Conservation (phyloP, 345 rosid species). For the Iberis pinnata region DNA sequence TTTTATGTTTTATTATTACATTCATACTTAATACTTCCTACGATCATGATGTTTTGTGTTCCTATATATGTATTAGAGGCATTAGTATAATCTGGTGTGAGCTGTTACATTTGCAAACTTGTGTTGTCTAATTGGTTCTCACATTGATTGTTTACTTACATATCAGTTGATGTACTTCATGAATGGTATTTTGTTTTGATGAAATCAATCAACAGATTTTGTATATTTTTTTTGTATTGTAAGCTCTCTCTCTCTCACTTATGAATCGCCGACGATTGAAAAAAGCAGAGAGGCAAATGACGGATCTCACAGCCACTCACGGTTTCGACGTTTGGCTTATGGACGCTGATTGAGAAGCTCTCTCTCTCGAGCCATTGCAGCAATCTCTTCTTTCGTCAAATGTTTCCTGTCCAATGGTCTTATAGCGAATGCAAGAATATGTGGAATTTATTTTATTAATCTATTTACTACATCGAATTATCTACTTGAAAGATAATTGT, state of each 20-base stretch:
- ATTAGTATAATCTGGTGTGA: neutral
- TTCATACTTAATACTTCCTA: neutral
- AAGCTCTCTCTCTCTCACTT: too few relatives aligned
- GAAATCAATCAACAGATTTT: neutral
- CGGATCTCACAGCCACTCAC: constrained; percentile 52
- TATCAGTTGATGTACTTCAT: neutral
- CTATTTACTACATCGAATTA: too few relatives aligned
- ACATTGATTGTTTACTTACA: too few relatives aligned
- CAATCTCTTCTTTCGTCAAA: constrained; percentile 52
- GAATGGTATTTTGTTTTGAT: neutral
- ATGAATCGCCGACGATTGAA: constrained; percentile 10
- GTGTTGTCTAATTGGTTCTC: neutral
- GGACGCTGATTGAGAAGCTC: constrained; percentile 59
- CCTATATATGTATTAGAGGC: neutral
- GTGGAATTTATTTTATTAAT: too few relatives aligned
- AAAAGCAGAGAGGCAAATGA: constrained; percentile 32
- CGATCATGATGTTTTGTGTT: neutral
- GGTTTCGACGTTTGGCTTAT: constrained; percentile 60
- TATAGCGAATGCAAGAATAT: too few relatives aligned
- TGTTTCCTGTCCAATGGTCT: too few relatives aligned
- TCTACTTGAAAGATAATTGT: too few relatives aligned
- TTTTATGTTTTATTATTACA: neutral
- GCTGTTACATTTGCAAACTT: neutral
- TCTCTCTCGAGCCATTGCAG: constrained; percentile 46
- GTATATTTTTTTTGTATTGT: constrained; percentile 4